phyloP scores from a whole-genome alignment of 805 yeast species.

The Metschnikowia picachoensis region DNA sequence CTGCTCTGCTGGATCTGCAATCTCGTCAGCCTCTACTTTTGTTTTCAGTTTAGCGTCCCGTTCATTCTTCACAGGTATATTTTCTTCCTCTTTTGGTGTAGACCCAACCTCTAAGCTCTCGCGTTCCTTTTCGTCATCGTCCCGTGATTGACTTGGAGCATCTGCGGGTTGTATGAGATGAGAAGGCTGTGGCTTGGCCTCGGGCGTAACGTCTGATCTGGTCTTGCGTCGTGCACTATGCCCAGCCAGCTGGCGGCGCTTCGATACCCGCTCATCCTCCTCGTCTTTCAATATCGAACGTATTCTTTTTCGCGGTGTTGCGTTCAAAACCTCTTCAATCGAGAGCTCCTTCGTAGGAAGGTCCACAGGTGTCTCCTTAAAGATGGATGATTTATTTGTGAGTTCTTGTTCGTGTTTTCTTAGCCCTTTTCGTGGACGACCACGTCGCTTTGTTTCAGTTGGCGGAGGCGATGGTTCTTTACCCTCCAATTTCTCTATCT shows the following conservation, averaged over 20 bases:
- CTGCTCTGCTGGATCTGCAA: constrained; percentile 1
- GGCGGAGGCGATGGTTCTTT: constrained; percentile 12
- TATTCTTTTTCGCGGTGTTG: constrained; percentile 14
- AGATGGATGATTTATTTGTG: too few species aligned
- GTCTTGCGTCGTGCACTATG: constrained; percentile 16
- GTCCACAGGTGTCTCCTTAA: too few species aligned
- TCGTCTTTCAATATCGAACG: constrained; percentile 19
- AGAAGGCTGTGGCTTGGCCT: background rate
- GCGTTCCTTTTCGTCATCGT: background rate
- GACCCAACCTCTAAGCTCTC: background rate
- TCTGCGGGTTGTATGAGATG: background rate
- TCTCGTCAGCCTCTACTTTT: background rate
- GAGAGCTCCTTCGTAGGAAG: background rate
- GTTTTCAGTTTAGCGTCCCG: background rate
- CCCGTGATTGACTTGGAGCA: background rate
- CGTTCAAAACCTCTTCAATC: constrained; percentile 3
- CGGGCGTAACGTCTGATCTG: constrained; percentile 17
- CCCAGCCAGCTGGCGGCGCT: constrained; percentile 10
- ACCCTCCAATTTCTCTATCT: constrained; percentile 14
- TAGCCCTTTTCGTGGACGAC: constrained; percentile 4
- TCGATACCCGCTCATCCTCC: constrained; percentile 10
- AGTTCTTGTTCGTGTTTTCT: constrained; percentile 1
- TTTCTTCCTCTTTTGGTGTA: background rate
- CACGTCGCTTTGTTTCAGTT: background rate
- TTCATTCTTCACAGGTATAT: too few species aligned